Percentiles rank a stretch among this genome's conserved stretches.
These are phyloP conservation scores for Globisporangium camurandrum DNA, from an alignment of 352 stramenopile species.

Conservation along the genomic window DNA sequence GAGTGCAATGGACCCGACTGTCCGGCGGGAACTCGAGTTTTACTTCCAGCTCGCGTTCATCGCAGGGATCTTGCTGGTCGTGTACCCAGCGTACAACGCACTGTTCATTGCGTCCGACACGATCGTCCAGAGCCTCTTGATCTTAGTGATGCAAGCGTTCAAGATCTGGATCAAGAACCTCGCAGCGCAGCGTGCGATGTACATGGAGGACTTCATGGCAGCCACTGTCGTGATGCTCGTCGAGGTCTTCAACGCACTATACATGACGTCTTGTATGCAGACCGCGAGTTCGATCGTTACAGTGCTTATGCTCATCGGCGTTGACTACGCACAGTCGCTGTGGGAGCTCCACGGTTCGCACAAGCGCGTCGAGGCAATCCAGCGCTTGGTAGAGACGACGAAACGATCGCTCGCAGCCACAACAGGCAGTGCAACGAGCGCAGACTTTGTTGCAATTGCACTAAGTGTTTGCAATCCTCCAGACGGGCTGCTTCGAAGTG, in stretches of 20 bases:
- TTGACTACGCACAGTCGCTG: too few relatives aligned
- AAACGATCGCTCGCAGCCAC: too few relatives aligned
- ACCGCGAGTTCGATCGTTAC: slow-evolving; percentile 4
- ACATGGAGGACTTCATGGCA: slow-evolving; percentile 25
- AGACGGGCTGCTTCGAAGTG: too few relatives aligned
- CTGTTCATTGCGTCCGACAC: slow-evolving; percentile 13
- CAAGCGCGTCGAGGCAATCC: too few relatives aligned
- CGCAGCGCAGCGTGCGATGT: slow-evolving; percentile 10
- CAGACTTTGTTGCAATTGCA: too few relatives aligned
- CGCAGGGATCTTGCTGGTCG: slow-evolving; percentile 12
- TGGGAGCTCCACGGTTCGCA: too few relatives aligned
- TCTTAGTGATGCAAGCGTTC: slow-evolving; percentile 15
- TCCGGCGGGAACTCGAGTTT: background rate
- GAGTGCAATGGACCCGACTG: background rate
- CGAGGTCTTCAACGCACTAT: slow-evolving; percentile 32
- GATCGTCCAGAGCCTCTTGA: slow-evolving; percentile 7
- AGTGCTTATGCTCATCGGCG: slow-evolving; percentile 25
- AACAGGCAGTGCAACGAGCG: too few relatives aligned
- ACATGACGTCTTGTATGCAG: slow-evolving; percentile 15
- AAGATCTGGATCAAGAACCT: slow-evolving; percentile 34
- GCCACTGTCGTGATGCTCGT: slow-evolving; percentile 27
- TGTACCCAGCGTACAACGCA: slow-evolving; percentile 30
- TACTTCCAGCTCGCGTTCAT: slow-evolving; percentile 1
- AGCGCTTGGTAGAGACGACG: too few relatives aligned
- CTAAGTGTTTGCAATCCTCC: too few relatives aligned